phyloP scores from a whole-genome alignment of 2,329 filamentous ascomycete species.

The Nannizziopsis barbatae region DNA sequence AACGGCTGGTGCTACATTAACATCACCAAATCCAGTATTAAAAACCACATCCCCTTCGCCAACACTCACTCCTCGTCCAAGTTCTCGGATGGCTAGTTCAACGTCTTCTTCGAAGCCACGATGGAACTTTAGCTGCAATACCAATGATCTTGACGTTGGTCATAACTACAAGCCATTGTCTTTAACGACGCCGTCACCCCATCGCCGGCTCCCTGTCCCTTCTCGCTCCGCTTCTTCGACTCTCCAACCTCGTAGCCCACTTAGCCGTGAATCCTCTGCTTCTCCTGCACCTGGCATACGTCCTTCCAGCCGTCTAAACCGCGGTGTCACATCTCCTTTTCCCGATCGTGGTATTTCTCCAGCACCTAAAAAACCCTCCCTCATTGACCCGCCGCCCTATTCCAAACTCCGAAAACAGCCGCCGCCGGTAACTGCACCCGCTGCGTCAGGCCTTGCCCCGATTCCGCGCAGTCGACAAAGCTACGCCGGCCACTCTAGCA shows the following conservation, averaged over 20 bases:
- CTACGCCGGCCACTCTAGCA: slow-evolving; percentile 26
- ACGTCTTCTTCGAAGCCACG: slow-evolving; percentile 43
- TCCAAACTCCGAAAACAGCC: slow-evolving; percentile 28
- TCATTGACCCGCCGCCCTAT: slow-evolving; percentile 35
- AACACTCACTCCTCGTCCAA: slow-evolving; percentile 28
- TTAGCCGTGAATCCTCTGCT: slow-evolving; percentile 33
- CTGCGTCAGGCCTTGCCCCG: slow-evolving; percentile 17
- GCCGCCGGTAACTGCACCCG: slow-evolving; percentile 12
- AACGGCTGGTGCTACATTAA: slow-evolving; percentile 16
- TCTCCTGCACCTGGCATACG: slow-evolving; percentile 29
- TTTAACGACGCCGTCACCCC: slow-evolving; percentile 50
- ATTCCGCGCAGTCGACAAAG: slow-evolving; percentile 31
- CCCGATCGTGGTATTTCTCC: slow-evolving; percentile 16
- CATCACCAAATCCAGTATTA: slow-evolving; percentile 13
- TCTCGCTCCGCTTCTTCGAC: slow-evolving; percentile 30
- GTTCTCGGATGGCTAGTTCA: slow-evolving; percentile 22
- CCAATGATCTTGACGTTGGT: slow-evolving; percentile 51
- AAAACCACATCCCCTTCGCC: slow-evolving; percentile 21
- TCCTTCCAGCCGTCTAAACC: slow-evolving; percentile 24
- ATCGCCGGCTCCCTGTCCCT: slow-evolving; percentile 25
- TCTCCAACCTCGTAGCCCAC: slow-evolving; percentile 32
- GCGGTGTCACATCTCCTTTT: slow-evolving; percentile 9
- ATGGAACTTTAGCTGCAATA: slow-evolving; percentile 61
- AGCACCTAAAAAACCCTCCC: slow-evolving; percentile 19
- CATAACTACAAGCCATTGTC: slow-evolving; percentile 56